These are phyloP conservation scores for Paraphaeosphaeria sporulosa DNA, from an alignment of 2,329 filamentous ascomycete species.

Conservation along the genomic window DNA sequence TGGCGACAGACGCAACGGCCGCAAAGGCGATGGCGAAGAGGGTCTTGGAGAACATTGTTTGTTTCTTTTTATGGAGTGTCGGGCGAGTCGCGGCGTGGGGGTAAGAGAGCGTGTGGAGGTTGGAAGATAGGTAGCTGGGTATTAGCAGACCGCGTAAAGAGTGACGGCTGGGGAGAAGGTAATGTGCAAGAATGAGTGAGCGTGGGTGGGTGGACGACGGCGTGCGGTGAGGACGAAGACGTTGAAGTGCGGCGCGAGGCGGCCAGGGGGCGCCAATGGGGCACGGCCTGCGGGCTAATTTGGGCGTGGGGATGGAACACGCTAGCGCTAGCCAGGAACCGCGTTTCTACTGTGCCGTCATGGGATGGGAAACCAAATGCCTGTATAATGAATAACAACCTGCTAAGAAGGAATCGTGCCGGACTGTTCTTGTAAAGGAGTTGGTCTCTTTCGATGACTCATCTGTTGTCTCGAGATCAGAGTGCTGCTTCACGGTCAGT, in stretches of 20 bases:
- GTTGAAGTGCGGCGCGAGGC: neutral
- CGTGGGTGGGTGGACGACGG: neutral
- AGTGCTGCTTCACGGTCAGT: neutral
- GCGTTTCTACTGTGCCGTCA: neutral
- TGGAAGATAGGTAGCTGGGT: constrained; percentile 5
- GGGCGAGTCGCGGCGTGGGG: constrained; percentile 13
- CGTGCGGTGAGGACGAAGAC: neutral
- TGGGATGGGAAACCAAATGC: neutral
- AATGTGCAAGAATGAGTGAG: constrained; percentile 13
- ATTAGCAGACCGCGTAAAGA: constrained; percentile 23
- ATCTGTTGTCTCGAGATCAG: neutral
- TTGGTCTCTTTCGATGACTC: neutral
- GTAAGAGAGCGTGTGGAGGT: constrained; percentile 13
- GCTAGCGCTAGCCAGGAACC: constrained; percentile 14
- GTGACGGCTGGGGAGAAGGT: constrained; percentile 14
- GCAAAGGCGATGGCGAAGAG: constrained; percentile 35
- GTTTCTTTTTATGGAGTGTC: constrained; percentile 4
- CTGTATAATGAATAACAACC: no score
- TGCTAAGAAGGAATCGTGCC: no score
- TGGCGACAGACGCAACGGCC: constrained; percentile 34
- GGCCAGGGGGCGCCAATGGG: constrained; percentile 5
- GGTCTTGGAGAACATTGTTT: constrained; percentile 37
- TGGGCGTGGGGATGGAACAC: constrained; percentile 6
- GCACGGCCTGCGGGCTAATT: constrained; percentile 8
- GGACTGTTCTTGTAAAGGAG: no score